Evolutionary conservation across 2,329 filamentous ascomycete genomes (phyloP), one percentile per base, ranked within the genome.

Genomic region (Cordyceps farinosa): DNA sequence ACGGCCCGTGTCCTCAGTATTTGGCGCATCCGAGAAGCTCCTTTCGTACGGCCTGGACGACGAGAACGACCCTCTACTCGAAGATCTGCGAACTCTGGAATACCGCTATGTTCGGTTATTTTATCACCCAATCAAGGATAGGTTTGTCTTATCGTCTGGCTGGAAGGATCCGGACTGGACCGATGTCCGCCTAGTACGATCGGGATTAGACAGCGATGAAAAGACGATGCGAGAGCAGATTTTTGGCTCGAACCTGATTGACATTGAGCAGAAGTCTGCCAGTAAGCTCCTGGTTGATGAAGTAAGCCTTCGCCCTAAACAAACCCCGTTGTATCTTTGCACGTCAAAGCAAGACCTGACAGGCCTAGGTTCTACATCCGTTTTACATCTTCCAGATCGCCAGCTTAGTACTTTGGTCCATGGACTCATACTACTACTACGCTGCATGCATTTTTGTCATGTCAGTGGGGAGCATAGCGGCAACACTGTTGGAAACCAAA

Each of bases 321-420:
- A 17, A 9, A n/a, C 30, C 11, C n/a, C 47, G 3, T 34, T 7
- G 22, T 29, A 40, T 13, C 1, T 11, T 1, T 29, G 17, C 3
- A 30, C 10, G 13, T 30, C n/a, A 36, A 38, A 10, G 15, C 15
- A 42, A 5, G 9, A 22, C 27, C 27, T 62, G 42, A 54, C 30
- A 13, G 11, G 10, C 3, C 15, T n/a, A 91, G 85, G 92, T 91
- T 27, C 92, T 99, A 70, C 95, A 99, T 73, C 96, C 95, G 0
- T 99, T 99, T 74, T 99, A 99, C 74, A 90, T 99, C 62, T 99
- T 99, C 73, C 95, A 99, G 76, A 89, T 98, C 70, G 94, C 93
- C 54, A 98, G 95, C 79, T 80, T 99, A 67, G 77, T 96, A 47
- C 85, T 99, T 3, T 99, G 95, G 95, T 97, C 94, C 10, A 73